phyloP scores from a whole-genome alignment of 2,329 filamentous ascomycete genomes.

The Botrytis cinerea region DNA sequence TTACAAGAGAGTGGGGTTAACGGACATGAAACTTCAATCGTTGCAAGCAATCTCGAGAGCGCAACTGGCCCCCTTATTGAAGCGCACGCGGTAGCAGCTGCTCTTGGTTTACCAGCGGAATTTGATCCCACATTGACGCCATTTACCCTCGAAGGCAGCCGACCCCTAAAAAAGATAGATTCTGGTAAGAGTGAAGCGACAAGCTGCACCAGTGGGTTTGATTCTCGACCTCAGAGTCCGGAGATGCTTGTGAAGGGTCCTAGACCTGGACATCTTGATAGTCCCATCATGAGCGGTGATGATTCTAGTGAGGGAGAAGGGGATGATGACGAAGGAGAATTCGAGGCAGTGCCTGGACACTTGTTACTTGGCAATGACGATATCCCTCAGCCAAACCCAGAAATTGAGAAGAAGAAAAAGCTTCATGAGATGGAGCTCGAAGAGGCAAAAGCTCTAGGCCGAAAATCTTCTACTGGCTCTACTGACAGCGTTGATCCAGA shows the following conservation, averaged over 20 bases:
- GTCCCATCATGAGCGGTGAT: constrained; percentile 41
- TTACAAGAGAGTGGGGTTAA: constrained; percentile 56
- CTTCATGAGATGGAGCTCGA: constrained; percentile 62
- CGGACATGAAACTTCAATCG: constrained; percentile 40
- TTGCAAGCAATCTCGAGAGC: constrained; percentile 35
- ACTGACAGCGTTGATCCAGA: constrained; percentile 20
- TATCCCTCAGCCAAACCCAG: constrained; percentile 27
- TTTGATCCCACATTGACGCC: constrained; percentile 67
- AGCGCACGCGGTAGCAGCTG: constrained; percentile 64
- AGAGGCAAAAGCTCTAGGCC: constrained; percentile 54
- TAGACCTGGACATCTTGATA: constrained; percentile 41
- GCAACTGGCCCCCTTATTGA: constrained; percentile 55
- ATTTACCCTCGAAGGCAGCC: constrained; percentile 43
- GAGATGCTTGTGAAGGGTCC: constrained; percentile 48
- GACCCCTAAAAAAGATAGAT: constrained; percentile 33
- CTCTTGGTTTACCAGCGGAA: constrained; percentile 60
- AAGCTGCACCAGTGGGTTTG: constrained; percentile 35
- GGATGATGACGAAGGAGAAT: constrained; percentile 42
- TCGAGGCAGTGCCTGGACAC: constrained; percentile 39
- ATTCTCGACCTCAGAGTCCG: constrained; percentile 41
- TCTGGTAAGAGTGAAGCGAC: constrained; percentile 37
- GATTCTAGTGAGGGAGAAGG: constrained; percentile 44
- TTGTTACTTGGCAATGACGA: constrained; percentile 33
- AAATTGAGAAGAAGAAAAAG: constrained; percentile 49
- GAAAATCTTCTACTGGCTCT: constrained; percentile 34